phyloP scores from a whole-genome alignment of 305 asterid genomes.

The Plantago coronopus region DNA sequence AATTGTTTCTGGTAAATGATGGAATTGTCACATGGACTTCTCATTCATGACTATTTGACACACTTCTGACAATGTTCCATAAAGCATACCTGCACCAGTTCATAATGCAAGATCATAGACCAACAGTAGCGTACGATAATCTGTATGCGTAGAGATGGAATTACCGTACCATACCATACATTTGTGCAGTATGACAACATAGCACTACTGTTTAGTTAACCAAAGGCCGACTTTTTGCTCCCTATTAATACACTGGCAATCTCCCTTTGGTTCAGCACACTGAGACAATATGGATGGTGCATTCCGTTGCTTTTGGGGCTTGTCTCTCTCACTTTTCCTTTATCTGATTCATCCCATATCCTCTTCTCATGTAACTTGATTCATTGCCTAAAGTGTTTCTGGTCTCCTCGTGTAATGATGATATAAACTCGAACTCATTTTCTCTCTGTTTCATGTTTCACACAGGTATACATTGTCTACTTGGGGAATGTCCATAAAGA shows the following conservation, averaged over 20 bases:
- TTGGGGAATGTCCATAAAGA: slow-evolving; percentile 36
- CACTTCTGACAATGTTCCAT: background rate
- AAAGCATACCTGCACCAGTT: too few species aligned
- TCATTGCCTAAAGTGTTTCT: slow-evolving; percentile 25
- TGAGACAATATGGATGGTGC: slow-evolving; percentile 37
- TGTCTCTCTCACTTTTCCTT: slow-evolving; percentile 43
- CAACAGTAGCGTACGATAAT: slow-evolving; percentile 21
- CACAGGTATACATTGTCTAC: slow-evolving; percentile 58
- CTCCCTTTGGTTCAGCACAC: slow-evolving; percentile 25
- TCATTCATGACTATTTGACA: background rate
- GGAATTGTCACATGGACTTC: background rate
- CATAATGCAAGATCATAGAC: slow-evolving; percentile 21
- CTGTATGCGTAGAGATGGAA: too few species aligned
- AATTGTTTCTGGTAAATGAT: background rate
- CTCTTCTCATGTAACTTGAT: slow-evolving; percentile 40
- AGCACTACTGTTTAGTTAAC: background rate
- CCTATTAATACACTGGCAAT: slow-evolving; percentile 36
- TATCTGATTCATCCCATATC: slow-evolving; percentile 30
- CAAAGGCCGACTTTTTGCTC: slow-evolving; percentile 18
- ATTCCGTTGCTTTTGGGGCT: slow-evolving; percentile 35
- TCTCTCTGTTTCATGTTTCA: slow-evolving; percentile 13
- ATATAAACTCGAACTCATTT: slow-evolving; percentile 10
- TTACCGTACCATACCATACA: too few species aligned
- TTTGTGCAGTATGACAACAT: too few species aligned
- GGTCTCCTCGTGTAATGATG: slow-evolving; percentile 21